A percentile compares a stretch with the other conserved stretches of the same genome.
phyloP scores from a whole-genome alignment of 2,329 filamentous ascomycete species.

The Xylariaceae sp. region DNA sequence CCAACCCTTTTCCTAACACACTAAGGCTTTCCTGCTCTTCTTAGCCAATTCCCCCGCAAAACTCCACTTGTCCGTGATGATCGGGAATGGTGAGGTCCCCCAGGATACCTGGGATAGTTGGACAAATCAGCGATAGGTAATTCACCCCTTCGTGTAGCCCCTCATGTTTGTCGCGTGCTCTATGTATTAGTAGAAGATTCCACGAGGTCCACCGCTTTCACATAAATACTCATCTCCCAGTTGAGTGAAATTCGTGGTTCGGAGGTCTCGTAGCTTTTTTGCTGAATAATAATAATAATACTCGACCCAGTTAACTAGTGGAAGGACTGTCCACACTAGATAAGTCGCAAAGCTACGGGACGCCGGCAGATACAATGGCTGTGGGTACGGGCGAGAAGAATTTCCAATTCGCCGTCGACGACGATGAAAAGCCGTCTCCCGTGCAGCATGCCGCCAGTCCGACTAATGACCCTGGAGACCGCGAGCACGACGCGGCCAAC shows the following conservation, averaged over 20 bases:
- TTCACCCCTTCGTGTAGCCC: background rate
- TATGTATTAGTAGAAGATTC: background rate
- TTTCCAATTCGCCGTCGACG: slow-evolving; percentile 1
- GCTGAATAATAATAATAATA: background rate
- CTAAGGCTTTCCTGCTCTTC: background rate
- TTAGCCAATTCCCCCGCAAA: slow-evolving; percentile 24
- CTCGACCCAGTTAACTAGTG: slow-evolving; percentile 1
- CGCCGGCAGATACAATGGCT: slow-evolving; percentile 20
- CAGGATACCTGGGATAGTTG: slow-evolving; percentile 5
- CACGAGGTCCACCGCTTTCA: background rate
- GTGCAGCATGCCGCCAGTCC: slow-evolving; percentile 12
- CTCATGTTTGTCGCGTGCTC: slow-evolving; percentile 1
- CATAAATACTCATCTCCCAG: slow-evolving; percentile 2
- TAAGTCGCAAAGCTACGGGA: slow-evolving; percentile 3
- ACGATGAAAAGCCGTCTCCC: slow-evolving; percentile 24
- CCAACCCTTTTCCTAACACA: too few species aligned
- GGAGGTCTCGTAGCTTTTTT: too few species aligned
- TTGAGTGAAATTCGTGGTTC: too few species aligned
- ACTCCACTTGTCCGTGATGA: slow-evolving; percentile 8
- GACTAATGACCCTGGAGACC: slow-evolving; percentile 16
- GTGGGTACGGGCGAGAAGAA: slow-evolving; percentile 24
- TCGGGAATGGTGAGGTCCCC: slow-evolving; percentile 10
- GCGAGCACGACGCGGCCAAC: slow-evolving; percentile 19
- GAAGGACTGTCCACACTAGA: slow-evolving; percentile 20
- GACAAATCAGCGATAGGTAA: slow-evolving; percentile 22